Base-by-base conservation (phyloP, 805 yeast species). In the Suhomyces xylopsoci region DNA sequence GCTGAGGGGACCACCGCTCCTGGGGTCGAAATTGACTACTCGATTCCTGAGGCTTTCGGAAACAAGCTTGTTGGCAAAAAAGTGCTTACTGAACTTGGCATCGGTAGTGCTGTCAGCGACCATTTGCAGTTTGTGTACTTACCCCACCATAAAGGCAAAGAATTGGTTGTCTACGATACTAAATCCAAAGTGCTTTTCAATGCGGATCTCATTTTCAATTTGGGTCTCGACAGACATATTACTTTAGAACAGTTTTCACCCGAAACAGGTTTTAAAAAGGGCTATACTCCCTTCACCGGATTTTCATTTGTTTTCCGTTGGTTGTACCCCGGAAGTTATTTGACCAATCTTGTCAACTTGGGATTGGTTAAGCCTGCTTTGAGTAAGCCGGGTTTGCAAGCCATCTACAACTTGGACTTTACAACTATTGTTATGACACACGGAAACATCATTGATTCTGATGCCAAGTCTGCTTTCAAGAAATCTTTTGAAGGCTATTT, bases 401-500 rank as follows among this genome's bases (percentile, higher is more conserved):
- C 70, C 25, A 60, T 76, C 19, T 51, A 67, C 34, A 51, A 59
- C 8, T 77, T 81, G 81, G 77, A 78, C 42, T 77, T 82, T 54
- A 77, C 78, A 12, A 68, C 70, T n/a, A 68, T 82, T 48, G 79
- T 85, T 40, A 68, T 77, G 58, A 81, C 85, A 56, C 90, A 84
- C 62, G 90, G 90, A 10, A 78, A 78, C 55, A 72, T 81, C 15
- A 68, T 83, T 52, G 81, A 80, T 20, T 58, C 63, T 20, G 59
- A 63, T 47, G 72, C 70, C 8, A 68, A 68, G 55, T 54, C 57
- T 20, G 62, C 60, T 10, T 70, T 67, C 58, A 58, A 60, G 30
- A 42, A 49, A 34, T 52, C 52, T 12, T 64, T 61, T 26, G 8
- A 36, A 19, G 28, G 25, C 25, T 25, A 22, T 9, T 45, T 30